Base-by-base conservation (phyloP, 352 stramenopile species). In the Aphanomyces cochlioides region DNA sequence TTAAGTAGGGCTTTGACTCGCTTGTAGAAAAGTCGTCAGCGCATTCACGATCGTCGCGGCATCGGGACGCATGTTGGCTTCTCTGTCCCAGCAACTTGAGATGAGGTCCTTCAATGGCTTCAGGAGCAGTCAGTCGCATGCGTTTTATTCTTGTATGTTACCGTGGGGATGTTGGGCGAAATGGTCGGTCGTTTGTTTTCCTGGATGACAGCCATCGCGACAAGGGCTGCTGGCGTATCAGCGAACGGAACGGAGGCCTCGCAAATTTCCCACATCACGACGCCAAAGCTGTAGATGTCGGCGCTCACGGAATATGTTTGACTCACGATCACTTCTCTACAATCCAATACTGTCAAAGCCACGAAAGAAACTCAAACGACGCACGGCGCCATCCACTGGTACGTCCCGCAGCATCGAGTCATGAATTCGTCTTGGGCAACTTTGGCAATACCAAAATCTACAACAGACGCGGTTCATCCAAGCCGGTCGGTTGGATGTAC, bases 191-290 rank as follows among this genome's bases (percentile, higher is more conserved):
- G 74, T 45, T 81, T 79, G 72, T 84, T 90, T 50, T 92, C 80
- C 36, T 86, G 72, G 12, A 90, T 77, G 5, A 93, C 85, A 10
- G 80, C 78, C 13, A 91, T 81, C 4, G 84, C 80, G 1, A 93
- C 78, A 45, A 85, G 75, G 19, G 74, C 74, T 3, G 81, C 84
- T 0, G 79, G 53, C 12, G 91, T 37, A 56, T 85, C 81, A 2
- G 78, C 80, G 64, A 92, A 93, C 8, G 85, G 85, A 1, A 84
- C 76, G 2, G 82, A 58, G 0, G 56, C 69, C 58, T 92, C 85
- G 45, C 85, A 91, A 28, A 93, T 91, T 67, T 93, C 85, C 84
- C 85, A 93, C 74, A 92, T 74, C 47, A 93, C 86, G 58, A 92
- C 72, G 1, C 79, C 85, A 73, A 92, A 89, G 72, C 85, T 92